Conservation (phyloP, 495 filamentous ascomycete genomes). For the Aspergillus saccharolyticus region DNA sequence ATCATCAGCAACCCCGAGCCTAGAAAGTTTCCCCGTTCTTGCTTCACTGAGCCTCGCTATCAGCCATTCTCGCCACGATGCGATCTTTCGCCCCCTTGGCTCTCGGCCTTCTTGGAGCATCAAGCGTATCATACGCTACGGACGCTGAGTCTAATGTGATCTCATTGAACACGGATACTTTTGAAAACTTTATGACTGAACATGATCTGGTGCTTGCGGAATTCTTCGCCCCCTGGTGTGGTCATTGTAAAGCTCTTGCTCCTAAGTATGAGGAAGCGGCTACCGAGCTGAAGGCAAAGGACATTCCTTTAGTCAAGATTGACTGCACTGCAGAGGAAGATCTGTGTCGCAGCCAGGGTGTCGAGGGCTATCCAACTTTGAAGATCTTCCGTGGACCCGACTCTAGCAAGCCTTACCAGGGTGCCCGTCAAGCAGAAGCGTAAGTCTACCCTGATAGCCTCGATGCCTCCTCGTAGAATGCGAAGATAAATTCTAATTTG, state of each 20-base stretch:
- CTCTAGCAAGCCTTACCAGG: slow-evolving; percentile 74
- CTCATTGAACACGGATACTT: slow-evolving; percentile 78
- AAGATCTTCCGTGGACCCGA: slow-evolving; percentile 98
- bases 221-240: slow-evolving; percentile 99
- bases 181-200: slow-evolving; percentile 75
- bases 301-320: slow-evolving; percentile 87
- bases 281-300: slow-evolving; percentile 89
- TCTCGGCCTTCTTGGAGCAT: slow-evolving; percentile 55
- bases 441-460: slow-evolving; percentile 41
- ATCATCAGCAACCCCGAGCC: background rate
- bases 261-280: slow-evolving; percentile 93
- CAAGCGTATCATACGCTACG: slow-evolving; percentile 58
- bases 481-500: background rate
- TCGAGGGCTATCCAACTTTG: slow-evolving; percentile 96
- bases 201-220: slow-evolving; percentile 90
- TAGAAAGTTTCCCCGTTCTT: background rate
- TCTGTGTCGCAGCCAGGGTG: slow-evolving; percentile 81
- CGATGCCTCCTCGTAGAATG: too few relatives aligned
- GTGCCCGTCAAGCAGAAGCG: slow-evolving; percentile 86
- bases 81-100: slow-evolving; percentile 50
- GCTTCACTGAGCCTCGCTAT: background rate
- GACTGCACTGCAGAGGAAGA: slow-evolving; percentile 95
- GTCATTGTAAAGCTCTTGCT: slow-evolving; percentile 94
- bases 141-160: slow-evolving; percentile 65
- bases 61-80: slow-evolving; percentile 41